A percentile compares a stretch with the other conserved stretches of the same genome.
Evolutionary conservation across 192 early-diverging fungal genomes (phyloP).

Genomic region (Coemansia sp.): DNA sequence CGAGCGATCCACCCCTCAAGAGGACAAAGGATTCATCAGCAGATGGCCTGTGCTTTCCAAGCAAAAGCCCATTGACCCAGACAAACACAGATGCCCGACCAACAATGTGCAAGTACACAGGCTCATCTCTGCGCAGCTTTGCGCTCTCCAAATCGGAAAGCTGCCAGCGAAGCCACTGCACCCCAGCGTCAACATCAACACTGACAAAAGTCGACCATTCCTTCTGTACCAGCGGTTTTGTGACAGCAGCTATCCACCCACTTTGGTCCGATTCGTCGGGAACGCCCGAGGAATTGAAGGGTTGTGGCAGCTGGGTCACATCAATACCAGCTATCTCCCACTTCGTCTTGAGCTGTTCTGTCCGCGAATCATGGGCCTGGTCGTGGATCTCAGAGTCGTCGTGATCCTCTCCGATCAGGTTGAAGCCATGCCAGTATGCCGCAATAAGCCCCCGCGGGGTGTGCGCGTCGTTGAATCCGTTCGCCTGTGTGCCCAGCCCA

Average conservation of each 20-base stretch:
- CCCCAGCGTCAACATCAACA: conserved; percentile 40
- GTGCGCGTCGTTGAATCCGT: conserved; percentile 73
- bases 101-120: conserved; percentile 65
- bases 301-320: conserved; percentile 60
- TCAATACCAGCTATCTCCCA: conserved; percentile 80
- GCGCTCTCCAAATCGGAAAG: not conserved
- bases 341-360: conserved; percentile 50
- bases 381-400: conserved; percentile 57
- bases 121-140: conserved; percentile 35
- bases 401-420: conserved; percentile 51
- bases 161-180: conserved; percentile 48
- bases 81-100: conserved; percentile 74
- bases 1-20: conserved; percentile 25
- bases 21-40: conserved; percentile 18
- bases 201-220: conserved; percentile 38
- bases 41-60: conserved; percentile 73
- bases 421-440: conserved; percentile 63
- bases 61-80: conserved; percentile 67
- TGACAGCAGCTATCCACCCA: conserved; percentile 49
- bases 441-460: conserved; percentile 75
- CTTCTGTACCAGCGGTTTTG: conserved; percentile 30
- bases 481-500: conserved; percentile 71
- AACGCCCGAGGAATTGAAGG: conserved; percentile 72
- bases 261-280: conserved; percentile 63
- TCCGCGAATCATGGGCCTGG: conserved; percentile 39